phyloP scores from a whole-genome alignment of 768 basidiomycete genomes.

The Trametes cubensis region DNA sequence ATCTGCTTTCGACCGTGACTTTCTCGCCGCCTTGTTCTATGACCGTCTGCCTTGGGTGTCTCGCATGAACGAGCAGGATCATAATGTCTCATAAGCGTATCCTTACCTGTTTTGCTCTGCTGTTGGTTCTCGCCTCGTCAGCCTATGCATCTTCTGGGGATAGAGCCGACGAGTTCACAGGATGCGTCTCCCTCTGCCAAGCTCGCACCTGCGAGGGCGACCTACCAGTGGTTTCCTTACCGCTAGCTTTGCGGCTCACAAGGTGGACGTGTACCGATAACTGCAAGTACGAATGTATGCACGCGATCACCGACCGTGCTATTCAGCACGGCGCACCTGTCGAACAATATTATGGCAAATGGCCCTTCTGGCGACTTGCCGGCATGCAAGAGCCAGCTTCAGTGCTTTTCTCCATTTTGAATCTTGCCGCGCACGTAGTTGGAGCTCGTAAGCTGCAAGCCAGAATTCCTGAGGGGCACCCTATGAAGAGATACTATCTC shows the following conservation, averaged over 20 bases:
- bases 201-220: conserved; percentile 31
- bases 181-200: conserved; percentile 42
- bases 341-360: conserved; percentile 93
- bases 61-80: neutral
- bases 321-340: conserved; percentile 45
- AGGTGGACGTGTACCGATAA: conserved; percentile 88
- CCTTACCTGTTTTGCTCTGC: neutral
- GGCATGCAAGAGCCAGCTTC: conserved; percentile 96
- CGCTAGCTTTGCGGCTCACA: conserved; percentile 64
- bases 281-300: conserved; percentile 91
- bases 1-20: too few relatives aligned
- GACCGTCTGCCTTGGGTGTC: too few relatives aligned
- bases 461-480: conserved; percentile 56
- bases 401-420: conserved; percentile 86
- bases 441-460: conserved; percentile 56
- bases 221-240: conserved; percentile 31
- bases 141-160: conserved; percentile 42
- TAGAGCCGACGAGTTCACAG: conserved; percentile 36
- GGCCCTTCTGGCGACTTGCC: conserved; percentile 90
- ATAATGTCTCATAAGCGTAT: neutral
- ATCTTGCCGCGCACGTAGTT: conserved; percentile 72
- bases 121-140: neutral
- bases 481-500: conserved; percentile 70
- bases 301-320: conserved; percentile 65
- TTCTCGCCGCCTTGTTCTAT: too few relatives aligned